Conservation (phyloP, 2,329 filamentous ascomycete genomes). For the Paecilomyces sp. region DNA sequence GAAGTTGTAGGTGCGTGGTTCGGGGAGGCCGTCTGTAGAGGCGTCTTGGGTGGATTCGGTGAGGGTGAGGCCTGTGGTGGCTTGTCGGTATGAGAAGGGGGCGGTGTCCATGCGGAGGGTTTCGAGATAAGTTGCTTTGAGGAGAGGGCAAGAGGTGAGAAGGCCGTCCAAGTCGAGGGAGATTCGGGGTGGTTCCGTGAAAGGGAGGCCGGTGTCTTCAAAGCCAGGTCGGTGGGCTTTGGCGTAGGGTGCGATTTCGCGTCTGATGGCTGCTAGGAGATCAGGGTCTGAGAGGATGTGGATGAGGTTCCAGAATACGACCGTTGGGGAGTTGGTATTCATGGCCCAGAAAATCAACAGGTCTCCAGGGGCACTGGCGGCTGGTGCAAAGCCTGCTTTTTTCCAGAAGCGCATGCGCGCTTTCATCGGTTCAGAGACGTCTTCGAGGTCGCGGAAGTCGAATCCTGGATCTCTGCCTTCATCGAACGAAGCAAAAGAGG, state of each 20-base stretch:
- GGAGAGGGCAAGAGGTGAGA: constrained; percentile 36
- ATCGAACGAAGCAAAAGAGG: constrained; percentile 35
- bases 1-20: constrained; percentile 33
- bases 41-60: constrained; percentile 34
- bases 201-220: constrained; percentile 32
- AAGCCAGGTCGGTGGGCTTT: constrained; percentile 28
- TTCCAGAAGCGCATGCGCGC: constrained; percentile 35
- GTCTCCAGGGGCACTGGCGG: constrained; percentile 34
- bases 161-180: constrained; percentile 35
- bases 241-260: constrained; percentile 39
- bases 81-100: constrained; percentile 34
- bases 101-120: constrained; percentile 38
- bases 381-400: constrained; percentile 27
- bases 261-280: constrained; percentile 35
- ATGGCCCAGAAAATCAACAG: constrained; percentile 50
- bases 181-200: constrained; percentile 37
- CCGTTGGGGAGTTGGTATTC: constrained; percentile 45
- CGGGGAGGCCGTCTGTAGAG: constrained; percentile 12
- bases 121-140: constrained; percentile 42
- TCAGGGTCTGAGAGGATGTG: constrained; percentile 37
- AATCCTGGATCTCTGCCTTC: constrained; percentile 36
- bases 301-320: constrained; percentile 47
- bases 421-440: constrained; percentile 40
- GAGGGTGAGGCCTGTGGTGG: constrained; percentile 31
- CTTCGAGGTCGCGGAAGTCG: constrained; percentile 42